phyloP scores from a whole-genome alignment of 73 alveolate genomes.

The Paraurostyla sp. region DNA sequence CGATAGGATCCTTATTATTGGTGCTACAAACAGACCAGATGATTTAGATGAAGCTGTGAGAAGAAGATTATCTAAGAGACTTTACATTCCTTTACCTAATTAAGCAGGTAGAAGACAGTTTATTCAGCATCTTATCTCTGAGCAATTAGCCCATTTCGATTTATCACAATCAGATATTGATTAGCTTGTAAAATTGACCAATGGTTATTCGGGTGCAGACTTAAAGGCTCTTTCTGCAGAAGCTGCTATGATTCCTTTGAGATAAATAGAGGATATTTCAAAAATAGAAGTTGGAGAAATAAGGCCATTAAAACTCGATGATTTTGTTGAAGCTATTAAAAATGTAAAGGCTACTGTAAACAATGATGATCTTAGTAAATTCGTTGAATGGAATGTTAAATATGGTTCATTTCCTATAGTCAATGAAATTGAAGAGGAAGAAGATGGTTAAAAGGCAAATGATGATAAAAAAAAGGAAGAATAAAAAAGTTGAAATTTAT shows the following conservation, averaged over 20 bases:
- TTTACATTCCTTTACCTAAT: slow-evolving; percentile 92
- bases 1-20: slow-evolving; percentile 70
- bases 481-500: background rate
- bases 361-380: slow-evolving; percentile 86
- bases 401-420: slow-evolving; percentile 90
- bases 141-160: too few species aligned
- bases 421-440: slow-evolving; percentile 75
- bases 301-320: slow-evolving; percentile 88
- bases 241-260: slow-evolving; percentile 95
- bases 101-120: slow-evolving; percentile 90
- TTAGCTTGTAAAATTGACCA: slow-evolving; percentile 82
- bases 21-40: slow-evolving; percentile 95
- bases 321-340: slow-evolving; percentile 88
- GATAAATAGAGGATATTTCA: slow-evolving; percentile 85
- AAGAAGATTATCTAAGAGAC: slow-evolving; percentile 68
- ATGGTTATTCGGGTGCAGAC: slow-evolving; percentile 98
- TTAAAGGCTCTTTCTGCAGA: slow-evolving; percentile 88
- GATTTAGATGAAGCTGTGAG: slow-evolving; percentile 94
- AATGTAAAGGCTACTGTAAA: slow-evolving; percentile 95
- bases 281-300: slow-evolving; percentile 79
- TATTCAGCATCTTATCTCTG: slow-evolving; percentile 80
- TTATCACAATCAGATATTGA: slow-evolving; percentile 77
- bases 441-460: slow-evolving; percentile 15
- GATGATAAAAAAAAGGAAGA: background rate
- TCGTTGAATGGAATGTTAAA: slow-evolving; percentile 93